Base-by-base conservation (phyloP, 306 rosid species). In the Dryas alaskensis region DNA sequence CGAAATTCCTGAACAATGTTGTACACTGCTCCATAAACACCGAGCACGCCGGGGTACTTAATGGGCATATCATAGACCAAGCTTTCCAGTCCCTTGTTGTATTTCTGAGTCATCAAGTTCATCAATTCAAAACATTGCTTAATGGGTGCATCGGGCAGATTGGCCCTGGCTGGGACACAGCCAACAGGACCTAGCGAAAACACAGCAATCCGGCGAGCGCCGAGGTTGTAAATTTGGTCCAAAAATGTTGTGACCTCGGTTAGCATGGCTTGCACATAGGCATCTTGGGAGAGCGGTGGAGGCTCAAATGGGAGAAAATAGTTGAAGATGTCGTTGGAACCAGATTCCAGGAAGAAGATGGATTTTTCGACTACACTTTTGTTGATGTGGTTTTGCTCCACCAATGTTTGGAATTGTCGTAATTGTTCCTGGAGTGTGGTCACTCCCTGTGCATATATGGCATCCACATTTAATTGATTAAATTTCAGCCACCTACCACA, bases 271-370 rank as follows among this genome's bases (percentile, higher is more conserved):
- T 64, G 52, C 37, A 78, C 77, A 43, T 71, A 84, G 51, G 74
- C 25, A 1, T 79, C 72, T 8, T 84, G 74, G 53, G 22, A 31
- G 4, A 64, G 72, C 25, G 8, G 40, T 55, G 73, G 51, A 10
- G 53, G 13, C 22, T 53, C 45, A 12, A 58, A 45, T 7, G 62
- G 57, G 67, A 63, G 10, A 66, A 81, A 81, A 71, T 66, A 84
- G 77, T 47, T 59, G 77, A 78, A 78, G 12, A 81, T 53, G 64
- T 84, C 85, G 47, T 81, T 84, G 11, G 85, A 84, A 12, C 85
- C 85, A 2, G 83, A 72, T 54, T 84, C 88, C 0, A 84, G 50
- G 43, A 84, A 76, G 79, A 84, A 84, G 13, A 84, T 55, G 0
- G 85, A 81, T 2, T 76, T 68, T 40, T 59, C 69, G 9, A 84